These are phyloP conservation scores for Didymellaceae sp. DNA, from an alignment of 2,329 filamentous ascomycete genomes.

Conservation along the genomic window DNA sequence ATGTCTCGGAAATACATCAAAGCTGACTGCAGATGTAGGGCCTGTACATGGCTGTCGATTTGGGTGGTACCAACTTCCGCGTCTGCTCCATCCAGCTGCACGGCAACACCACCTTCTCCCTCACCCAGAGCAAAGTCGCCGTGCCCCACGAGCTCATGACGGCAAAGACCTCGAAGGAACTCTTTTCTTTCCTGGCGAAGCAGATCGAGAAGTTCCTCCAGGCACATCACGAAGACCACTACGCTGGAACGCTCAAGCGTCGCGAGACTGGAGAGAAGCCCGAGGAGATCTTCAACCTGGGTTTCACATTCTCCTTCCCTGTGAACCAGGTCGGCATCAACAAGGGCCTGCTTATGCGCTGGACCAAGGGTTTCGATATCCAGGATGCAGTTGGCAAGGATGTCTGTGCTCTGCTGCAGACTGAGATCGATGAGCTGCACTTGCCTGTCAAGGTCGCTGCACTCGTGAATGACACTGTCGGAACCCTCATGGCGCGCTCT, in stretches of 20 bases:
- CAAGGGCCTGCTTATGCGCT: constrained; percentile 90
- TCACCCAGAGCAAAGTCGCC: constrained; percentile 89
- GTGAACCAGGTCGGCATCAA: constrained; percentile 95
- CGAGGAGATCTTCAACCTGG: constrained; percentile 85
- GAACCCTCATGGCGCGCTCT: constrained; percentile 95
- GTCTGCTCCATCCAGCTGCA: constrained; percentile 95
- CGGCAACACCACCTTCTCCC: constrained; percentile 92
- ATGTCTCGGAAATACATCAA: background rate
- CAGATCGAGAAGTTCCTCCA: constrained; percentile 90
- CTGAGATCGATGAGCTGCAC: constrained; percentile 83
- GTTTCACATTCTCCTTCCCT: constrained; percentile 99
- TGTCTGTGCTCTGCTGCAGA: constrained; percentile 87
- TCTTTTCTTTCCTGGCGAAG: constrained; percentile 91
- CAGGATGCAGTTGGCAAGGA: constrained; percentile 93
- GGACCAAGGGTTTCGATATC: constrained; percentile 99
- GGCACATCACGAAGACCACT: constrained; percentile 87
- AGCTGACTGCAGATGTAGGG: constrained; percentile 63
- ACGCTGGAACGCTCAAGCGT: constrained; percentile 71
- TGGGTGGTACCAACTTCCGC: constrained; percentile 98
- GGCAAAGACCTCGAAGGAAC: constrained; percentile 81
- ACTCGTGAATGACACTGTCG: constrained; percentile 96
- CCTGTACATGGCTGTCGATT: constrained; percentile 92
- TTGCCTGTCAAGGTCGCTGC: constrained; percentile 95
- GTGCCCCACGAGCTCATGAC: constrained; percentile 92
- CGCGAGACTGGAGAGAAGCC: constrained; percentile 68